These are phyloP conservation scores for Calonectria pteridis DNA, from an alignment of 2,329 filamentous ascomycete species.

Conservation along the genomic window DNA sequence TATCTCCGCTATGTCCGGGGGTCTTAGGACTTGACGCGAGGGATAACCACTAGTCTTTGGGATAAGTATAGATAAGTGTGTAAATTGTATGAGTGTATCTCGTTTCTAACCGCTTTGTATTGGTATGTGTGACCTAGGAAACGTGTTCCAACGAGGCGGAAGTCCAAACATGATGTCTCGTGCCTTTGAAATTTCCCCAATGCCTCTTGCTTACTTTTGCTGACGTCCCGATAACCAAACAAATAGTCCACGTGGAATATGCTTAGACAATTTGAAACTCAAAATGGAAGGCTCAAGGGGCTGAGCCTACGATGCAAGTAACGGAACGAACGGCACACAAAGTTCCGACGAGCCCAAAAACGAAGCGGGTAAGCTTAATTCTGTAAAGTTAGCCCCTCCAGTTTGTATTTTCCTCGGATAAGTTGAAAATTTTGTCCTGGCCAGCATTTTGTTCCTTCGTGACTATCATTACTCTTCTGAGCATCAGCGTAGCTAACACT, in stretches of 20 bases:
- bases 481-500: too few species aligned
- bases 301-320: neutral
- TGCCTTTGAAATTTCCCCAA: neutral
- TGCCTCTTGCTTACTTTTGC: neutral
- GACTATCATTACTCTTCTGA: neutral
- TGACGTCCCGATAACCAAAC: neutral
- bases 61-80: too few species aligned
- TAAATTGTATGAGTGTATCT: too few species aligned
- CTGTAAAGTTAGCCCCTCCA: neutral
- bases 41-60: too few species aligned
- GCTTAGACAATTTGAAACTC: neutral
- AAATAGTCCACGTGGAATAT: neutral
- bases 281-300: neutral
- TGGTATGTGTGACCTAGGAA: neutral
- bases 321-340: neutral
- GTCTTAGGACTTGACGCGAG: too few species aligned
- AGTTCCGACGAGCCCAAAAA: neutral
- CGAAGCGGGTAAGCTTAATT: neutral
- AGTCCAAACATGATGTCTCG: too few species aligned
- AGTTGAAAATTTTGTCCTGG: neutral
- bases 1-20: too few species aligned
- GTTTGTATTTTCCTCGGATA: neutral
- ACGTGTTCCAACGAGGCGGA: too few species aligned
- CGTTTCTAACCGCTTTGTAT: accelerated
- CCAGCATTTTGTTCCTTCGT: accelerated